phyloP scores from a whole-genome alignment of 2,329 filamentous ascomycete species.

The Venturia oleaginea region DNA sequence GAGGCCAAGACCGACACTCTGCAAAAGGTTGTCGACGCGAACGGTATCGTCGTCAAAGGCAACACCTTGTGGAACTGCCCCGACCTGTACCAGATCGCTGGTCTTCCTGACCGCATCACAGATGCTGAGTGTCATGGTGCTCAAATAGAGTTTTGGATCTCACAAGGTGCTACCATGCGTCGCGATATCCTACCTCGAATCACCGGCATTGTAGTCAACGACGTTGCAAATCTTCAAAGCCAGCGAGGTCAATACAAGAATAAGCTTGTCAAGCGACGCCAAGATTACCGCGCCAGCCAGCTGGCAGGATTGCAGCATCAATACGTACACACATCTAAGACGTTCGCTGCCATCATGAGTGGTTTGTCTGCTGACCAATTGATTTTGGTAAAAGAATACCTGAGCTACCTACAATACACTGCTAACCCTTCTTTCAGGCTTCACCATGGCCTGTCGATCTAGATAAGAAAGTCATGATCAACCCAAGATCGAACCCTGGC shows the following conservation, averaged over 20 bases:
- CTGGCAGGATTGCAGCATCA: too few relatives aligned
- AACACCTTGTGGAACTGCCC: background rate
- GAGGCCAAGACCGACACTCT: background rate
- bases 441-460: background rate
- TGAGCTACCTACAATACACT: background rate
- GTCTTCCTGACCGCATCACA: background rate
- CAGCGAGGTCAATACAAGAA: background rate
- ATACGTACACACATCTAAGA: too few relatives aligned
- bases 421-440: background rate
- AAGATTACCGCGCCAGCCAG: too few relatives aligned
- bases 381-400: background rate
- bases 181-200: background rate
- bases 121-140: background rate
- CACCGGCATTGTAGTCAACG: background rate
- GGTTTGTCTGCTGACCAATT: background rate
- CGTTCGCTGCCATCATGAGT: background rate
- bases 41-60: background rate
- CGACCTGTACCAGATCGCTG: background rate
- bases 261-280: too few relatives aligned
- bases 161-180: background rate
- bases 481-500: background rate
- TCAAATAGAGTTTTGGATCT: background rate
- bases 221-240: background rate
- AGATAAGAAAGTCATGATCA: background rate
- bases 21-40: background rate